Evolutionary conservation across 352 stramenopile genomes (phyloP).

Genomic region (Thalassiosira exigua): DNA sequence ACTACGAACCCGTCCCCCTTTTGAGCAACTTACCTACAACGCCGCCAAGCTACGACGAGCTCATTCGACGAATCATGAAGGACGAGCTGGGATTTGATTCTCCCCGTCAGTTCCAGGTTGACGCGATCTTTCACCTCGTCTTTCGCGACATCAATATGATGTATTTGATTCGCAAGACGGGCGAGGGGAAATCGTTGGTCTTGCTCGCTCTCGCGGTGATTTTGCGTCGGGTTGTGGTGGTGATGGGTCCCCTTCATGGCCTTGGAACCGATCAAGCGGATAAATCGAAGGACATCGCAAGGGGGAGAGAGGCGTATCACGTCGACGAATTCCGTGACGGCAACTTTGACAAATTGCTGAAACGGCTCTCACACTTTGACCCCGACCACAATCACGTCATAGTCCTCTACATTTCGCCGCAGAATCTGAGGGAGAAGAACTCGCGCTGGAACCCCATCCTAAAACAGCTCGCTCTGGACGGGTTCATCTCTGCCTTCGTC

Average conservation of each 20-base stretch:
- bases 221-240: constrained; percentile 5
- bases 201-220: constrained; percentile 12
- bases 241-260: constrained; percentile 10
- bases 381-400: not conserved
- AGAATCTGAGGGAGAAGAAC: not conserved
- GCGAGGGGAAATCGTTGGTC: constrained; percentile 28
- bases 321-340: constrained; percentile 24
- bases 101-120: not conserved
- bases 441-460: constrained; percentile 12
- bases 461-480: not conserved
- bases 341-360: not conserved
- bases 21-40: not conserved
- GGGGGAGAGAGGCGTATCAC: constrained; percentile 23
- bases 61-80: not conserved
- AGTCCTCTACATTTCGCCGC: constrained; percentile 33
- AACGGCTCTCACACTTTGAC: constrained; percentile 4
- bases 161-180: constrained; percentile 32
- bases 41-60: not conserved
- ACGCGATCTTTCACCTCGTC: constrained; percentile 1
- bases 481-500: not conserved
- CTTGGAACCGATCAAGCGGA: constrained; percentile 17
- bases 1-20: not conserved
- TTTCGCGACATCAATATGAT: not conserved
- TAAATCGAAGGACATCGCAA: not conserved
- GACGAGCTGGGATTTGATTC: not conserved